Percentiles rank a stretch among this genome's conserved stretches.
phyloP scores from a whole-genome alignment of 78 protist species.

The Chrysochromulina tobinii region DNA sequence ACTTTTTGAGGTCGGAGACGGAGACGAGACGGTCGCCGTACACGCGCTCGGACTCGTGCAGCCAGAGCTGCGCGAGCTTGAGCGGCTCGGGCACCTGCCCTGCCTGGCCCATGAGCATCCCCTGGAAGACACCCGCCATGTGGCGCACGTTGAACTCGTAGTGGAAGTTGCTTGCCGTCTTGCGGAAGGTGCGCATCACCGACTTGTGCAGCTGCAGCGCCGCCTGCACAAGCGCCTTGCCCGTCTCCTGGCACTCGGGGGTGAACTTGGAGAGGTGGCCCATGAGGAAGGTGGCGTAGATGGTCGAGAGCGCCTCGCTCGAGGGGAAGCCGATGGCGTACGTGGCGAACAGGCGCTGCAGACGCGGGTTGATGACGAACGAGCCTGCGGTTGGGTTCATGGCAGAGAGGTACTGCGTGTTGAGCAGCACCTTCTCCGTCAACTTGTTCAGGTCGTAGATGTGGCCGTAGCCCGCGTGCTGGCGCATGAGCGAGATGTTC shows the following conservation, averaged over 20 bases:
- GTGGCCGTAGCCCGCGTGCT: conserved; percentile 57
- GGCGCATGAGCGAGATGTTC: conserved; percentile 59
- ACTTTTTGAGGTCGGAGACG: conserved; percentile 6
- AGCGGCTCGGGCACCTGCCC: not conserved
- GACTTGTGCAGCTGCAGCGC: conserved; percentile 56
- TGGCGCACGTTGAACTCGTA: conserved; percentile 69
- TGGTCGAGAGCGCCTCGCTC: conserved; percentile 50
- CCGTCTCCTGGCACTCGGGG: not conserved
- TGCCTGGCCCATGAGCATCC: conserved; percentile 36
- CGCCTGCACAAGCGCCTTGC: conserved; percentile 31
- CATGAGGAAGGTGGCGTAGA: conserved; percentile 46
- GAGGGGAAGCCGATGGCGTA: conserved; percentile 61
- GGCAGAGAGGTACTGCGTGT: conserved; percentile 47
- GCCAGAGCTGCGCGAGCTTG: conserved; percentile 34
- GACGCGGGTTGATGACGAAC: conserved; percentile 62
- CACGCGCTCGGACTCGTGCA: conserved; percentile 54
- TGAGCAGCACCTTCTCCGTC: conserved; percentile 37
- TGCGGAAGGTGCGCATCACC: conserved; percentile 53
- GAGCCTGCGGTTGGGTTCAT: conserved; percentile 78
- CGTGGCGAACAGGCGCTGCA: conserved; percentile 65
- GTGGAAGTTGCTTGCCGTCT: conserved; percentile 67
- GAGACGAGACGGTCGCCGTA: conserved; percentile 59
- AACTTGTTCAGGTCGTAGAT: conserved; percentile 56
- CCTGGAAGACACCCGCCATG: conserved; percentile 59
- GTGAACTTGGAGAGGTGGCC: conserved; percentile 42